Base-by-base conservation (phyloP, 768 basidiomycete species). In the Stropharia rugosoannulata region DNA sequence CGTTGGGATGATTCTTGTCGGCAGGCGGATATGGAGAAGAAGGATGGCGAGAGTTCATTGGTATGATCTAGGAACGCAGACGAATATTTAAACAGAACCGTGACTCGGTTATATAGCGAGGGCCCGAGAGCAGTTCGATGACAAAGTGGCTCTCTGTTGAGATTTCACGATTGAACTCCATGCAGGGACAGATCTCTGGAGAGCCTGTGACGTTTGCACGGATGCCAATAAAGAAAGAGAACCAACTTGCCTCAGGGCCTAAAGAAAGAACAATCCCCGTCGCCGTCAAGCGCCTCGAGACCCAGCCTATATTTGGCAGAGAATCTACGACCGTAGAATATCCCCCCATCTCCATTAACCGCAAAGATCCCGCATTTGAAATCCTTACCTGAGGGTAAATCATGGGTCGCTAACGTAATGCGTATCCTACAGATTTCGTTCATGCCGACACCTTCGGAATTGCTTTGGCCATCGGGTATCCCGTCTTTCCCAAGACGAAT, bases 381-480 rank as follows among this genome's bases (percentile, higher is more conserved):
- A 55, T 59, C 52, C 52, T 54, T 18, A 43, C 42, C 22, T 39
- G 11, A 46, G 56, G 55, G 51, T n/a, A 43, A 61, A 57, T 46
- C 50, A 51, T 54, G 37, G 27, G 50, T 59, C 27, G 51, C 19
- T 61, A 63, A 65, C 64, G 64, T 65, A 64, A 66, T 47, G 53
- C 39, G 60, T 46, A 58, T 60, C 55, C 59, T 40, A 53, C 57
- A 41, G 62, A 58, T 49, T n/a, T 35, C 54, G 40, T 46, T 51
- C 41, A 51, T 60, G 54, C 65, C 65, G 63, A 66, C 61, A 54
- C 58, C 59, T 57, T 66, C 65, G 65, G 65, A 55, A 58, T 61
- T 49, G 57, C 61, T 61, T 59, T 59, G 51, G 15, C 22, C 36
- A 58, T 56, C 57, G 43, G 58, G 59, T 62, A 59, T 61, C 61